Base-by-base conservation (phyloP, 208 protist genomes). In the Crithidia mellificae region DNA sequence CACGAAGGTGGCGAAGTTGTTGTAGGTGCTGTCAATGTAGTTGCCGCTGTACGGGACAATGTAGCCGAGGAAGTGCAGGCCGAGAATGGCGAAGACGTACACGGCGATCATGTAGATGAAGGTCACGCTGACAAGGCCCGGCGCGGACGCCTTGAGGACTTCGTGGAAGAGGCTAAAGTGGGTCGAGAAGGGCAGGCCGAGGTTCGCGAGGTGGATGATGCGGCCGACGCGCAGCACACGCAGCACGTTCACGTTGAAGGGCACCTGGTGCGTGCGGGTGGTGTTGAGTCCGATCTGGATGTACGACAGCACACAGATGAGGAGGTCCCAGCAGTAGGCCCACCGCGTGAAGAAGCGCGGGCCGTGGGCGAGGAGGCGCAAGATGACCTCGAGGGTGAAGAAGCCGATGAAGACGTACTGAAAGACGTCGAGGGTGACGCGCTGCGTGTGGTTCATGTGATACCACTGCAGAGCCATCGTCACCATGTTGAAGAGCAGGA, bases 401-500 rank as follows among this genome's bases (percentile, higher is more conserved):
- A 94, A 32, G 61, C 56, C 84, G 22, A 91, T 82, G 76, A 93
- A 98, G 62, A 97, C 63, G 65, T 87, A 95, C 68, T 97, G 88
- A 34, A 92, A 61, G 17, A 76, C 52, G 61, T 87, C 69, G 25
- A 95, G 68, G n/a, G 72, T 77, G 30, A 61, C 24, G 44, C 73
- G 63, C 66, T 91, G 84, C 46, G 54, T 77, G 44, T 54, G 19
- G 61, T 61, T 74, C 80, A 92, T 87, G 52, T 73, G 64, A 62
- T 95, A 92, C 86, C 85, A 95, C 74, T 96, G 77, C 29, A 94
- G 75, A 22, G 86, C 74, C 93, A 98, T 96, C 4, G 85, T 91
- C 51, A 92, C 41, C 61, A 94, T 75, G 80, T 98, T 96, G 59
- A 62, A 72, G 44, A 91, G 44, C 20, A 96, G 71, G 22, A 93